These are phyloP conservation scores for Rhytidiadelphus loreus DNA, from an alignment of 225 moss, liverwort and hornwort genomes.

Conservation along the genomic window DNA sequence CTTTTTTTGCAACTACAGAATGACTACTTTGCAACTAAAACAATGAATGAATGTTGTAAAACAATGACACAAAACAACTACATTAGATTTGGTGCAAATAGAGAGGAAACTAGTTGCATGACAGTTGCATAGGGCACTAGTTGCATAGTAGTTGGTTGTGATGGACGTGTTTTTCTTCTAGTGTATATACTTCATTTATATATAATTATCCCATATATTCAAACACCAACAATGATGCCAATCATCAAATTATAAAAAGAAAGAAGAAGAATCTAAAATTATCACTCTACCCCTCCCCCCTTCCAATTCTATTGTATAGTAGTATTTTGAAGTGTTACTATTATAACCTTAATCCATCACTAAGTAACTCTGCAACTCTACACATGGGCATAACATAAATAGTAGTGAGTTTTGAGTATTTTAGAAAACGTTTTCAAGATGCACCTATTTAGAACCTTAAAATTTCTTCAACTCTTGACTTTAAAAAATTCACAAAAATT, in stretches of 20 bases:
- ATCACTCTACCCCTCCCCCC: rapidly evolving
- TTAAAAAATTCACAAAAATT: neutral
- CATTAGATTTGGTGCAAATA: too few species aligned
- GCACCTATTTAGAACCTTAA: neutral
- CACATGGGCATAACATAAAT: rapidly evolving
- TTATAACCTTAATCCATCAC: neutral
- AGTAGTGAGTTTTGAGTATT: neutral
- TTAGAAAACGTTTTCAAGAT: neutral
- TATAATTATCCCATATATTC: too few species aligned
- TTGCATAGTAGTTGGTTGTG: too few species aligned
- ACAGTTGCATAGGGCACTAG: too few species aligned
- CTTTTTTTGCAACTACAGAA: too few species aligned
- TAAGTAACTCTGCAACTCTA: neutral
- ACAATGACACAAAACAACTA: too few species aligned
- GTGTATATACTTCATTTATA: too few species aligned
- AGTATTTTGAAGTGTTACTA: neutral
- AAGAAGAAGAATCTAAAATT: neutral
- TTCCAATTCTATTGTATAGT: neutral
- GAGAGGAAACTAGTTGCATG: too few species aligned
- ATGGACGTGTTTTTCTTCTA: too few species aligned
- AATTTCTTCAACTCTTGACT: neutral
- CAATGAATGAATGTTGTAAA: too few species aligned
- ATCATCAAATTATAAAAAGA: too few species aligned
- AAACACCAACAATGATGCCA: rapidly evolving
- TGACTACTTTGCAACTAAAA: too few species aligned